Percentiles rank a stretch among this genome's conserved stretches.
Evolutionary conservation across 345 rosid genomes (phyloP).

Genomic region (Heritiera littoralis): DNA sequence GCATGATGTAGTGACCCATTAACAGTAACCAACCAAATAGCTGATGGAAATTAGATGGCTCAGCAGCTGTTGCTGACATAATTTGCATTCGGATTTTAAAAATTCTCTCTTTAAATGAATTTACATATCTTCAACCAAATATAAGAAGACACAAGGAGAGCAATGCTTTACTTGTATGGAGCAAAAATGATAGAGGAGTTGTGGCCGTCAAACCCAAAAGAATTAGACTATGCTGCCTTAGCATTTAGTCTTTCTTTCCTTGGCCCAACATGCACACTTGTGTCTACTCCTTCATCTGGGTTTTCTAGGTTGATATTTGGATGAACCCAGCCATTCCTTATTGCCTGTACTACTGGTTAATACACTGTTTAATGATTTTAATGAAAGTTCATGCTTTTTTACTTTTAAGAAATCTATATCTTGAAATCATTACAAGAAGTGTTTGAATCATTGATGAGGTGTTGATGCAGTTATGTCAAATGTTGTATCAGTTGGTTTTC

Average conservation of each 20-base stretch:
- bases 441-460: no score
- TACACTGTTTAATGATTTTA: no score
- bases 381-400: no score
- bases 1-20: not conserved
- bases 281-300: slow-evolving; percentile 80
- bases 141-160: slow-evolving; percentile 9
- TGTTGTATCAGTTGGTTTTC: no score
- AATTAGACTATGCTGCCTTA: no score
- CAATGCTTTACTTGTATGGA: slow-evolving; percentile 48
- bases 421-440: no score
- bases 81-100: not conserved
- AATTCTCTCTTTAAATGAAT: not conserved
- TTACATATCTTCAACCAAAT: slow-evolving; percentile 13
- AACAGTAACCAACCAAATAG: not conserved
- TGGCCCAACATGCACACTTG: slow-evolving; percentile 68
- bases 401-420: no score
- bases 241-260: slow-evolving; percentile 27
- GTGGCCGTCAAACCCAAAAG: no score
- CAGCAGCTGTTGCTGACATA: not conserved
- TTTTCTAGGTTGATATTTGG: slow-evolving; percentile 89
- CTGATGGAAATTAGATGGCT: not conserved
- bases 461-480: no score
- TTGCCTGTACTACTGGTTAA: slow-evolving; percentile 50
- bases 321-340: slow-evolving; percentile 92
- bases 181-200: no score